Evolutionary conservation across 768 basidiomycete species (phyloP).

Genomic region (Stropharia rugosoannulata): DNA sequence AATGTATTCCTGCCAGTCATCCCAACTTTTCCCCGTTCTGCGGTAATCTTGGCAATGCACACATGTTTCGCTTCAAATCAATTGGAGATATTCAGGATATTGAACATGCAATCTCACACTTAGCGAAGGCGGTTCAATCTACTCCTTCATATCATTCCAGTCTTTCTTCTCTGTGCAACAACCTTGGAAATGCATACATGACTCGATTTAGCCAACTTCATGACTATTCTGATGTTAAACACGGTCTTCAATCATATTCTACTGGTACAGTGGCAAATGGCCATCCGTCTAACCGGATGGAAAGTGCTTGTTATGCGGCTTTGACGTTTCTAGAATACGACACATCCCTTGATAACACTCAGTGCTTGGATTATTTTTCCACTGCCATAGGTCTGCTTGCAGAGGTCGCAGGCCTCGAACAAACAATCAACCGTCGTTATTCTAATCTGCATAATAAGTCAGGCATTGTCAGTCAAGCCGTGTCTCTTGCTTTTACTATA

Average conservation of each 20-base stretch:
- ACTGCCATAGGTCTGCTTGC: constrained; percentile 15
- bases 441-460: constrained; percentile 1
- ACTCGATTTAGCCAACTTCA: background rate
- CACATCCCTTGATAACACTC: background rate
- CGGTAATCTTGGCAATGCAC: no score
- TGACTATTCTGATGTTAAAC: background rate
- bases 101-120: no score
- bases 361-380: background rate
- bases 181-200: no score
- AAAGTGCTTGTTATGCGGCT: background rate
- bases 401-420: constrained; percentile 15
- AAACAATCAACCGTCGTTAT: constrained; percentile 11
- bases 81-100: background rate
- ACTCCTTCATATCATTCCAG: no score
- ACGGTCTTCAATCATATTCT: background rate
- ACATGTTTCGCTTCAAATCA: background rate
- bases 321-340: background rate
- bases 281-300: background rate
- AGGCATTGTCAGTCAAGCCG: background rate
- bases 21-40: no score
- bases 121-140: no score
- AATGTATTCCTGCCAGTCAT: no score
- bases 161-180: no score
- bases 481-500: background rate
- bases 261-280: background rate